Conservation (phyloP, 2,329 filamentous ascomycete species). For the Simplicillium aogashimaense region DNA sequence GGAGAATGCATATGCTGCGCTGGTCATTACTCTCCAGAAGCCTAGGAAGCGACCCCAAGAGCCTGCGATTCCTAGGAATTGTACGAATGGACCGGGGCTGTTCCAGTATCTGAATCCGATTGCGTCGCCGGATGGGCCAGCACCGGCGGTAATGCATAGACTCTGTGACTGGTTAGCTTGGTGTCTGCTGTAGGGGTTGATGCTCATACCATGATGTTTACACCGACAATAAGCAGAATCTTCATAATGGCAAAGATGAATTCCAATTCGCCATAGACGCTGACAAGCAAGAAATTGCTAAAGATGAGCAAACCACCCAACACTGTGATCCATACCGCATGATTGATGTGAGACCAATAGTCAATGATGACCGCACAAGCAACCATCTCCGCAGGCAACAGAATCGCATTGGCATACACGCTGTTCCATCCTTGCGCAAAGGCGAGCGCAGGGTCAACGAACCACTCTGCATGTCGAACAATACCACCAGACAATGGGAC, state of each 20-base stretch:
- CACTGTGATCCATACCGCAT: conserved; percentile 45
- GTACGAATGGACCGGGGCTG: conserved; percentile 40
- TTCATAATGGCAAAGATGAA: conserved; percentile 49
- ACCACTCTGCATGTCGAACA: conserved; percentile 50
- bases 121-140: conserved; percentile 45
- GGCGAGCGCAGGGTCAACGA: conserved; percentile 44
- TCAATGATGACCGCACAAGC: conserved; percentile 43
- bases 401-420: conserved; percentile 35
- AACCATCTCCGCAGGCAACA: conserved; percentile 43
- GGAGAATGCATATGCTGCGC: conserved; percentile 35
- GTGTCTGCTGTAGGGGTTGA: neutral
- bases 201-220: conserved; percentile 46
- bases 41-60: conserved; percentile 40
- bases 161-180: neutral
- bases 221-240: conserved; percentile 47
- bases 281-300: conserved; percentile 46
- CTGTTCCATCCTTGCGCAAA: conserved; percentile 47
- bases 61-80: conserved; percentile 36
- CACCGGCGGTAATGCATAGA: conserved; percentile 48
- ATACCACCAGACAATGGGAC: conserved; percentile 55
- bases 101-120: conserved; percentile 53
- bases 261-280: conserved; percentile 50
- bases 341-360: conserved; percentile 30
- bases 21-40: conserved; percentile 20
- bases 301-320: conserved; percentile 40